phyloP scores from a whole-genome alignment of 805 yeast genomes.

The Yarrowia bubula region DNA sequence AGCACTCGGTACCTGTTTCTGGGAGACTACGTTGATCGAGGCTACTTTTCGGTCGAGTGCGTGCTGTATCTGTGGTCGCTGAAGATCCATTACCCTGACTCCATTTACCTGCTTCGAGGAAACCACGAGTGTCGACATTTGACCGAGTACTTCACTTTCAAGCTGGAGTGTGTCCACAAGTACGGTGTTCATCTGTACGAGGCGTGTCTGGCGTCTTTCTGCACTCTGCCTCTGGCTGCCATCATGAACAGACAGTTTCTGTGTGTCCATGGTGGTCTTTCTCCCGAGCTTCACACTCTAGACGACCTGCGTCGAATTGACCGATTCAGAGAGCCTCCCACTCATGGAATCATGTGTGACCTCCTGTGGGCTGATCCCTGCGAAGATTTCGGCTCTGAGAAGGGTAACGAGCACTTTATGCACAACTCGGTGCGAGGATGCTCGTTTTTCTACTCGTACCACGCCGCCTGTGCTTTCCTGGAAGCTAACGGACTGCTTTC shows the following conservation, averaged over 20 bases:
- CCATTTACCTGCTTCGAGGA: conserved; percentile 80
- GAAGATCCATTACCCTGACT: conserved; percentile 71
- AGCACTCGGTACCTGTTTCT: conserved; percentile 81
- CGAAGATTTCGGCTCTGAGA: conserved; percentile 80
- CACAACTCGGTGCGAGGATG: conserved; percentile 99
- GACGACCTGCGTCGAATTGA: conserved; percentile 71
- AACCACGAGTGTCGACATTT: conserved; percentile 95
- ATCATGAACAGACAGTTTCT: conserved; percentile 74
- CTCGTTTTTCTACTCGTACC: conserved; percentile 82
- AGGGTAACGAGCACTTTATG: conserved; percentile 90
- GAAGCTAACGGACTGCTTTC: conserved; percentile 68
- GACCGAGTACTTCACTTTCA: conserved; percentile 95
- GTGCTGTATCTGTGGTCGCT: conserved; percentile 75
- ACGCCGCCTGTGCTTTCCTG: conserved; percentile 79
- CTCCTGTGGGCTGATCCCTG: conserved; percentile 98
- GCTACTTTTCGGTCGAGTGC: conserved; percentile 97
- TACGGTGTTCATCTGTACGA: conserved; percentile 76
- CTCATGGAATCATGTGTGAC: conserved; percentile 93
- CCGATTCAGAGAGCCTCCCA: conserved; percentile 82
- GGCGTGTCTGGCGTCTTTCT: conserved; percentile 82
- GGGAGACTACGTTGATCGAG: conserved; percentile 97
- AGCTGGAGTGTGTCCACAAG: conserved; percentile 91
- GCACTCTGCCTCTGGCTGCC: conserved; percentile 83
- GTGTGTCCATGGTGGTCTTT: conserved; percentile 94
- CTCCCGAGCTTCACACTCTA: conserved; percentile 66